Evolutionary conservation across 2,329 filamentous ascomycete genomes (phyloP), one percentile per base, ranked within the genome.

Genomic region (Paramyrothecium sp.): DNA sequence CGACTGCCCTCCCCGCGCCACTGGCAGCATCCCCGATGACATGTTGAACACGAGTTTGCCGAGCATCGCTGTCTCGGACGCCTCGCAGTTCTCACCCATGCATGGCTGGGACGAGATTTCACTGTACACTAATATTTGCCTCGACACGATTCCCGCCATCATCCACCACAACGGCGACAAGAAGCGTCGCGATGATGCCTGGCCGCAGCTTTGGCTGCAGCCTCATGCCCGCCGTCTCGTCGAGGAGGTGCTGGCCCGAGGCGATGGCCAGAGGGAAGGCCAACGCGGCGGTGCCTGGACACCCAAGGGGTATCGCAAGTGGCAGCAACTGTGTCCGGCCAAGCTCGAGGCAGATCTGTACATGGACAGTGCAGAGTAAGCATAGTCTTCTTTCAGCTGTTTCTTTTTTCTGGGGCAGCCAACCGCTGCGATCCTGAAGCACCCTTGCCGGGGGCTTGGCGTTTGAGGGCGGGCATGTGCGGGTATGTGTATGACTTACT

Each of bases 101-200:
- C 51, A 30, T 22, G 53, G 60, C 20, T 70, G 68, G 69, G 61
- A 63, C 17, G 53, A 58, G 51, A 54, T 69, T 46, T 61, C 65
- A 17, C 58, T 71, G 10, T 69, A 67, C 58, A 66, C 62, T 20
- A 67, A 71, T 44, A 58, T 70, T 2, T 71, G 67, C 54, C 56
- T 65, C 13, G 67, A 64, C 33, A 58, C 62, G 7, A 64, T 68
- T 11, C 69, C 68, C 19, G 65, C 65, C 54, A 66, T 70, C 56
- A 63, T 70, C 3, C 67, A 69, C 21, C 69, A 71, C 58, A 69
- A 67, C 59, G 63, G 61, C 33, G 49, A 61, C 22, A 56, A 65
- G 50, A 65, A 67, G 56, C 51, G 30, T 30, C 51, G 51, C 33
- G 51, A 53, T 5, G 51, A 53, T 33, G 51, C 51, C 17, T 53